phyloP scores from a whole-genome alignment of 2,329 filamentous ascomycete species.

The Elsinoe batatas region DNA sequence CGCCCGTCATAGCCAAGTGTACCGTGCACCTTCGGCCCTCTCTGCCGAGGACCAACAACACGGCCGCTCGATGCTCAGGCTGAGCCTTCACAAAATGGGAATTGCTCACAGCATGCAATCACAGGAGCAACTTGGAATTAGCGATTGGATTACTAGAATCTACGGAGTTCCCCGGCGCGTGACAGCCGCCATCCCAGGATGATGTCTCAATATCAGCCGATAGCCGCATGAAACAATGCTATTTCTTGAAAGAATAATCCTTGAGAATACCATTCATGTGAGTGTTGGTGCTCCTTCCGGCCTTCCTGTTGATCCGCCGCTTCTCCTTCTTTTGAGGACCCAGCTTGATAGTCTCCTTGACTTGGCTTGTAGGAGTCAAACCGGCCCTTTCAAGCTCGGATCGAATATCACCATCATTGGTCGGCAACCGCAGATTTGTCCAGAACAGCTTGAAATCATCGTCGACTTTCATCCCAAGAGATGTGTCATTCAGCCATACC shows the following conservation, averaged over 20 bases:
- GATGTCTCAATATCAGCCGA: background rate
- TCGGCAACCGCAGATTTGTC: slow-evolving; percentile 68
- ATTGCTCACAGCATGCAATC: too few species aligned
- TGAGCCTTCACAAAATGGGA: background rate
- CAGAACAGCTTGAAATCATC: slow-evolving; percentile 75
- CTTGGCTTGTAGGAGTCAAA: slow-evolving; percentile 75
- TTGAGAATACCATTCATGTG: slow-evolving; percentile 78
- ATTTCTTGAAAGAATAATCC: slow-evolving; percentile 46
- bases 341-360: slow-evolving; percentile 51
- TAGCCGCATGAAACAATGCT: background rate
- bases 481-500: slow-evolving; percentile 79
- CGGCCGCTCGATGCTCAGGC: too few species aligned
- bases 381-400: slow-evolving; percentile 66
- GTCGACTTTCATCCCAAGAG: slow-evolving; percentile 53
- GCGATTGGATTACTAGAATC: too few species aligned
- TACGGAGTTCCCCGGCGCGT: too few species aligned
- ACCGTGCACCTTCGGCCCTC: background rate
- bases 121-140: background rate
- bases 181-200: background rate
- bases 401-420: slow-evolving; percentile 60
- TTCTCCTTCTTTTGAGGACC: slow-evolving; percentile 53
- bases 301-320: slow-evolving; percentile 62
- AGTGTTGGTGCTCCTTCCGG: slow-evolving; percentile 74
- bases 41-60: background rate
- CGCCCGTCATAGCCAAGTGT: background rate